phyloP scores from a whole-genome alignment of 2,329 filamentous ascomycete genomes.

The Hymenoscyphus albidus region DNA sequence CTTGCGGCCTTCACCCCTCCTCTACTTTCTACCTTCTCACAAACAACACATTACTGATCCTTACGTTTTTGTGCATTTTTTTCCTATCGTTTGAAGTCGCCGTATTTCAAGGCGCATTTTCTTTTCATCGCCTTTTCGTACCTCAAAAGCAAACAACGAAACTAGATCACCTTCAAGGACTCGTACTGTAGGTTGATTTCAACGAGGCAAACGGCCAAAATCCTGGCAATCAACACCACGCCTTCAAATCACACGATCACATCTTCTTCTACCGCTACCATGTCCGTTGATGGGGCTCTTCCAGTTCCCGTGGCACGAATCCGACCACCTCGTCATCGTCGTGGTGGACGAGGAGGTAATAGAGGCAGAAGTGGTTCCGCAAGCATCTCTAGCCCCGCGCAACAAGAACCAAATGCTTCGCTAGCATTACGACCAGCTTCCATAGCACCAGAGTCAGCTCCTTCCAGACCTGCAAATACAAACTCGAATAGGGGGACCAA shows the following conservation, averaged over 20 bases:
- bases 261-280: conserved; percentile 2
- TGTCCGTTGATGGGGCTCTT: conserved; percentile 23
- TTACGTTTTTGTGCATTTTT: conserved; percentile 14
- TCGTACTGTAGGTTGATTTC: not conserved
- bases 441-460: conserved; percentile 14
- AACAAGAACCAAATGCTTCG: conserved; percentile 16
- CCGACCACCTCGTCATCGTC: conserved; percentile 23
- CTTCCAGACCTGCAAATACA: conserved; percentile 7
- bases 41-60: not conserved
- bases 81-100: conserved; percentile 29
- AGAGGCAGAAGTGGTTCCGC: conserved; percentile 16
- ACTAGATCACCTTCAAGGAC: too few relatives aligned
- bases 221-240: conserved; percentile 4
- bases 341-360: conserved; percentile 27
- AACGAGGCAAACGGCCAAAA: not conserved
- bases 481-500: conserved; percentile 28
- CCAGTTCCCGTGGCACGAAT: conserved; percentile 15
- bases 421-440: conserved; percentile 22
- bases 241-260: not conserved
- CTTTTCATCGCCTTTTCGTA: not conserved
- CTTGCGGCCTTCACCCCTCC: conserved; percentile 14
- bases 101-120: conserved; percentile 32
- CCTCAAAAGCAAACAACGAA: not conserved
- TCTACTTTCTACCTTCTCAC: conserved; percentile 4
- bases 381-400: conserved; percentile 7